Base-by-base conservation (phyloP, 2,329 filamentous ascomycete species). In the Claviceps sp. region DNA sequence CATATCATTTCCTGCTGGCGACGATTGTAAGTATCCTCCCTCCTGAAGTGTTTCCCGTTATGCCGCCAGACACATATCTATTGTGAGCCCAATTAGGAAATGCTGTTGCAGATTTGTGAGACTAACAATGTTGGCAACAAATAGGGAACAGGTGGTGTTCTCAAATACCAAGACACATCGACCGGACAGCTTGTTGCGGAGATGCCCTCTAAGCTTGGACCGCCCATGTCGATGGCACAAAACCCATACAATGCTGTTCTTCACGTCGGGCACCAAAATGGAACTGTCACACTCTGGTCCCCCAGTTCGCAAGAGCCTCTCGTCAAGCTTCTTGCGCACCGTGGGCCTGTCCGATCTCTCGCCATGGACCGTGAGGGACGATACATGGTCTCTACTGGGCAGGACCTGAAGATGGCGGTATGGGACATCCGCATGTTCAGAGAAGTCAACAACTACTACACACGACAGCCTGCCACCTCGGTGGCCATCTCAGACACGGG, bases 361-460 rank as follows among this genome's bases (percentile, higher is more conserved):
- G 87, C 88, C 2, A 76, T 97, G 43, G 91, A 98, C 64, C 80
- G 90, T 54, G 87, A 91, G 65, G 93, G 93, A 22, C 81, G 86
- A 53, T 98, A 96, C 71, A 96, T 97, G 91, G 89, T 95, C 11
- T 89, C 89, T 3, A 84, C 88, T 0, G 91, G 90, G 1, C 89
- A 95, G 64, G 91, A 96, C 65, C 76, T 82, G 58, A 88, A 86
- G 64, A 94, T 95, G 86, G 82, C 86, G n/a, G 83, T 95, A 13
- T 96, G 91, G 89, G 91, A 97, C 65, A 84, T 97, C 56, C 82
- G 91, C 44, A 95, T 89, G 78, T 93, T 94, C 73, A 89, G 86
- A 60, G 89, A 95, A 63, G 85, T 98, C 26, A 87, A 93, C 70
- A 88, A 78, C 59, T 97, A 97, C 71, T 88, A 84, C 57, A 87